phyloP scores from a whole-genome alignment of 1,284 basidiomycete species.

The Leccinum pseudoinsigne region DNA sequence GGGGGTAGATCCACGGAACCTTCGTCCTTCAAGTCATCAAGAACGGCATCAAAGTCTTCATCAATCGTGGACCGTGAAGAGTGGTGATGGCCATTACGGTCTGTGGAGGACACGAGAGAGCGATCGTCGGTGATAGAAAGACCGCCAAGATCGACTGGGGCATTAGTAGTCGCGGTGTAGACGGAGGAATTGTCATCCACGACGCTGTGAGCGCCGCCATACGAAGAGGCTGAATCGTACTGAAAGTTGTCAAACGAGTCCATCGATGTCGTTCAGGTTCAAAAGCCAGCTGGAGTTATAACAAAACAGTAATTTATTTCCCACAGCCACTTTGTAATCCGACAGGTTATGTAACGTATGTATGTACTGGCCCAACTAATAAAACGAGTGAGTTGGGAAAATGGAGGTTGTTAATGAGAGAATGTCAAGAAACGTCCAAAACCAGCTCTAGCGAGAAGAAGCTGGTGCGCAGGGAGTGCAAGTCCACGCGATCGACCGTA shows the following conservation, averaged over 20 bases:
- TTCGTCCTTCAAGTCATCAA: slow-evolving; percentile 89
- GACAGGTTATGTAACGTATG: slow-evolving; percentile 9
- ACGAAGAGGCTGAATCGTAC: slow-evolving; percentile 75
- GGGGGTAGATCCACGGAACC: slow-evolving; percentile 80
- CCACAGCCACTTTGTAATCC: slow-evolving; percentile 26
- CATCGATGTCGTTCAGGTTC: slow-evolving; percentile 46
- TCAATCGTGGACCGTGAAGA: slow-evolving; percentile 51
- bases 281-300: slow-evolving; percentile 8
- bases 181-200: slow-evolving; percentile 86
- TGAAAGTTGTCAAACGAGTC: slow-evolving; percentile 89
- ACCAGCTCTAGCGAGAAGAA: background rate
- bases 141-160: slow-evolving; percentile 62
- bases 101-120: slow-evolving; percentile 39
- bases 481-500: background rate
- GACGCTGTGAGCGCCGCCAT: slow-evolving; percentile 69
- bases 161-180: slow-evolving; percentile 71
- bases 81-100: slow-evolving; percentile 40
- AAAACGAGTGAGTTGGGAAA: slow-evolving; percentile 16
- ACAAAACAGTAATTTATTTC: slow-evolving; percentile 32
- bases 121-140: slow-evolving; percentile 64
- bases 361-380: slow-evolving; percentile 6
- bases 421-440: slow-evolving; percentile 19
- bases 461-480: background rate
- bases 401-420: slow-evolving; percentile 11
- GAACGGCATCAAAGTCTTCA: slow-evolving; percentile 83